Conservation (phyloP, 2,329 filamentous ascomycete genomes). For the Aspergillus sclerotialis region DNA sequence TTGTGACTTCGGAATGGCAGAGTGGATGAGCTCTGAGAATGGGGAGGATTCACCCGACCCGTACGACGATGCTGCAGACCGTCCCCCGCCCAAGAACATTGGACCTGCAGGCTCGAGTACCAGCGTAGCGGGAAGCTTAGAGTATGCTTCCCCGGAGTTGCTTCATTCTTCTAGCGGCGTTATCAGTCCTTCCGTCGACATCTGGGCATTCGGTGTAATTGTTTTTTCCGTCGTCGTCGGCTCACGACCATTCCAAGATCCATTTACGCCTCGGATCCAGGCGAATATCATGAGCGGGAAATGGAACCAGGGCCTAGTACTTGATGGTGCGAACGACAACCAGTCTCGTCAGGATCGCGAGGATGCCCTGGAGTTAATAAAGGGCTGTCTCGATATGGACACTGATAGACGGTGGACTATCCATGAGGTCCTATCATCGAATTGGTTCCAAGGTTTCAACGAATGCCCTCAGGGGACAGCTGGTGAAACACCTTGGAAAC, state of each 20-base stretch:
- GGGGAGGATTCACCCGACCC: conserved; percentile 45
- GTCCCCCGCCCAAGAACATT: conserved; percentile 44
- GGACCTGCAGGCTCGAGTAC: conserved; percentile 51
- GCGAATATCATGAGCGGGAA: conserved; percentile 54
- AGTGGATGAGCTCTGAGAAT: conserved; percentile 55
- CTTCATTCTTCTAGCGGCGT: conserved; percentile 33
- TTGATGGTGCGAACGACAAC: conserved; percentile 34
- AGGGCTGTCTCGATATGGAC: conserved; percentile 54
- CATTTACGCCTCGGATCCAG: conserved; percentile 52
- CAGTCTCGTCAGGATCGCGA: conserved; percentile 36
- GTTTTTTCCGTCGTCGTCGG: conserved; percentile 56
- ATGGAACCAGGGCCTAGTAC: conserved; percentile 49
- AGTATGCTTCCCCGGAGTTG: conserved; percentile 45
- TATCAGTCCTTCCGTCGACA: conserved; percentile 50
- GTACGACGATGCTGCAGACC: conserved; percentile 39
- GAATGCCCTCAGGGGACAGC: conserved; percentile 24
- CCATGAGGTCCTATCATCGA: conserved; percentile 46
- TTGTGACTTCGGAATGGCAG: conserved; percentile 64
- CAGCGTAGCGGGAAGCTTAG: conserved; percentile 54
- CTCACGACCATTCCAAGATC: conserved; percentile 55
- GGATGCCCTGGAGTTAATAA: conserved; percentile 50
- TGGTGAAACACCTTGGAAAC: conserved; percentile 28
- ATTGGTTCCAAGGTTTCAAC: conserved; percentile 46
- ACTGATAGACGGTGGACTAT: conserved; percentile 51
- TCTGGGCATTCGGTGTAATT: conserved; percentile 62